phyloP scores from a whole-genome alignment of 129 eudicot genomes.

The Mikania micrantha region DNA sequence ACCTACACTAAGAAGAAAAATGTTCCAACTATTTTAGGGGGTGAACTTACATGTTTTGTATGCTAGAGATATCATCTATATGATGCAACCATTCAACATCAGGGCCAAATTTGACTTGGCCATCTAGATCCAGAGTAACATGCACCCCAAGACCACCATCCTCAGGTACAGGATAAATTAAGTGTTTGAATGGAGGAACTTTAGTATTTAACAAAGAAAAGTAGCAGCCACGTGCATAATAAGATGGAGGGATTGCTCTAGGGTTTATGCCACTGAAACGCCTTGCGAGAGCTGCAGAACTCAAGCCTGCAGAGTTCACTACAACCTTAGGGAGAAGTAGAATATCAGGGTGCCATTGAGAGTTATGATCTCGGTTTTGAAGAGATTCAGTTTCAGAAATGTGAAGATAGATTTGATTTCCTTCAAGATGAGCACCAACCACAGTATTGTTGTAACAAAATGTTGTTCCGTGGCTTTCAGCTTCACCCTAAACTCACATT shows the following conservation, averaged over 20 bases:
- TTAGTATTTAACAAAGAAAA: slow-evolving; percentile 51
- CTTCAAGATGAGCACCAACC: slow-evolving; percentile 55
- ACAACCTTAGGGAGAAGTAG: slow-evolving; percentile 60
- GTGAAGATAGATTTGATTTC: slow-evolving; percentile 47
- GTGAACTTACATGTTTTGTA: slow-evolving; percentile 56
- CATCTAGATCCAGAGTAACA: slow-evolving; percentile 82
- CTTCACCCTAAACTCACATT: slow-evolving; percentile 85
- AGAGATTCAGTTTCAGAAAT: slow-evolving; percentile 48
- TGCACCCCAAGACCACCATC: slow-evolving; percentile 95
- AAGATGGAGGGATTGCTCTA: slow-evolving; percentile 41
- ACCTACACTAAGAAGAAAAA: background rate
- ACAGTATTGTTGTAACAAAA: slow-evolving; percentile 70
- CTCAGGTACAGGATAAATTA: slow-evolving; percentile 91
- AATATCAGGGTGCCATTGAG: slow-evolving; percentile 48
- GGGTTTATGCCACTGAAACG: slow-evolving; percentile 39
- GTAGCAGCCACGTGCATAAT: slow-evolving; percentile 84
- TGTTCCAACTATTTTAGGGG: background rate
- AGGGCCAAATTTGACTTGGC: slow-evolving; percentile 88
- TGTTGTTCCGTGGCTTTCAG: slow-evolving; percentile 71
- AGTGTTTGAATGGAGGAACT: slow-evolving; percentile 60
- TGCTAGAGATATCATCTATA: slow-evolving; percentile 53
- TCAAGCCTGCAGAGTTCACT: slow-evolving; percentile 82
- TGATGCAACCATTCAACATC: slow-evolving; percentile 77
- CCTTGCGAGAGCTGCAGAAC: slow-evolving; percentile 65
- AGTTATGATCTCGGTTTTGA: slow-evolving; percentile 29